Base-by-base conservation (phyloP, 768 basidiomycete species). In the Auricularia sp. region DNA sequence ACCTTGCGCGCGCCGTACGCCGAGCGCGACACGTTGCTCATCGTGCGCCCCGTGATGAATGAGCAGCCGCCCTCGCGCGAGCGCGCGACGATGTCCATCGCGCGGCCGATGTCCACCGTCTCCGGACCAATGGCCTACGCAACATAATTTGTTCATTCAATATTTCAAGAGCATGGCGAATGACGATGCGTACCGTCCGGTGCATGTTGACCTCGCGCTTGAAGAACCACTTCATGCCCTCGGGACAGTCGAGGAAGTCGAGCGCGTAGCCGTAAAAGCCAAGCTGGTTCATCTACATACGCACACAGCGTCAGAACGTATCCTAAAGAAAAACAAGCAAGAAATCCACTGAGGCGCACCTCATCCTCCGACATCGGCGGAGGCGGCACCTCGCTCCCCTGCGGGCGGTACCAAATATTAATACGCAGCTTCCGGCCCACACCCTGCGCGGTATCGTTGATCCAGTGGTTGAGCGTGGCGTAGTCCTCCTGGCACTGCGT, bases 191-290 rank as follows among this genome's bases (percentile, higher is more conserved):
- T 64, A 95, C 95, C 21, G 86, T 87, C 4, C 86, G 81, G 74
- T 95, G 90, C 51, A 98, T 72, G 63, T 82, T 80, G 14, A 86
- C 70, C 45, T 87, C 83, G 13, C 78, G 78, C 68, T 76, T 82
- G 24, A 98, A 75, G 77, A 80, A 99, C 76, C 82, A 86, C 65
- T 81, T 76, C 74, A 98, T 79, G 2, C 88, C 87, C 8, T 84
- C 80, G 0, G 94, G 90, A 64, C 85, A 95, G 3, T 83, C 82
- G 54, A 98, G 77, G 66, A 87, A 87, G 68, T 98, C 88, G 29
- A 94, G 78, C 0, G 90, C 92, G 69, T 89, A 95, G 3, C 88
- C 87, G 67, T 94, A 87, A 70, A 98, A 92, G 3, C 86, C 85
- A 18, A 86, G 72, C 16, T 68, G 65, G 29, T 68, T 67, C 70